These are phyloP conservation scores for Fragilaria crotonensis DNA, from an alignment of 108 stramenopile species.

Conservation along the genomic window DNA sequence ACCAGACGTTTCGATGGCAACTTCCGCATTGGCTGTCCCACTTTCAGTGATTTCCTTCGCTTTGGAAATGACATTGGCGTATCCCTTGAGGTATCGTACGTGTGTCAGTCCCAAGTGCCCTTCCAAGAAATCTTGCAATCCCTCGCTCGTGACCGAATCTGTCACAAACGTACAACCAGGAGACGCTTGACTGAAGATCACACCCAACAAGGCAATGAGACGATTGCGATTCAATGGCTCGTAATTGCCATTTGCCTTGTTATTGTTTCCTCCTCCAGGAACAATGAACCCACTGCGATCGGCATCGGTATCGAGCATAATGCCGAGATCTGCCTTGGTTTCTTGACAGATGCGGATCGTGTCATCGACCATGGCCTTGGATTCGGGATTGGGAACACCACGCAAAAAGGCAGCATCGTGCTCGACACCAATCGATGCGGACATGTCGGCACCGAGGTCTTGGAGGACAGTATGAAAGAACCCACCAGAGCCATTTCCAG, in stretches of 20 bases:
- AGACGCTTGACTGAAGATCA: slow-evolving; percentile 41
- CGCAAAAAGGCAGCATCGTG: slow-evolving; percentile 56
- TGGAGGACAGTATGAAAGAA: slow-evolving; percentile 57
- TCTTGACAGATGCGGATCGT: slow-evolving; percentile 49
- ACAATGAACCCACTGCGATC: slow-evolving; percentile 79
- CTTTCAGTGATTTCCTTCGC: slow-evolving; percentile 59
- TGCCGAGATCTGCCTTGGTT: slow-evolving; percentile 65
- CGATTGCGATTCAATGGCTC: slow-evolving; percentile 76
- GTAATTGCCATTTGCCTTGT: slow-evolving; percentile 34
- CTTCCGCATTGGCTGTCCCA: slow-evolving; percentile 49
- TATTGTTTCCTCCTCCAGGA: too few species aligned
- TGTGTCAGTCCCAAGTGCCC: slow-evolving; percentile 48
- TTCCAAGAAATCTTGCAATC: slow-evolving; percentile 52
- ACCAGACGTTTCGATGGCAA: slow-evolving; percentile 85
- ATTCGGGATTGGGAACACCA: slow-evolving; percentile 84
- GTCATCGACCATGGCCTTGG: slow-evolving; percentile 47
- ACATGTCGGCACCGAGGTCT: slow-evolving; percentile 67
- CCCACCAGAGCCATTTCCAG: slow-evolving; percentile 73
- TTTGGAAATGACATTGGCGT: slow-evolving; percentile 79
- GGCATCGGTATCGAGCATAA: slow-evolving; percentile 84
- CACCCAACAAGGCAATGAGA: slow-evolving; percentile 69
- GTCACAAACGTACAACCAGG: slow-evolving; percentile 75
- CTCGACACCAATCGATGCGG: slow-evolving; percentile 36
- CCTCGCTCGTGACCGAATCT: slow-evolving; percentile 70
- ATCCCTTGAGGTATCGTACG: slow-evolving; percentile 70